Conservation (phyloP, 305 asterid genomes). For the Plantago rigida region DNA sequence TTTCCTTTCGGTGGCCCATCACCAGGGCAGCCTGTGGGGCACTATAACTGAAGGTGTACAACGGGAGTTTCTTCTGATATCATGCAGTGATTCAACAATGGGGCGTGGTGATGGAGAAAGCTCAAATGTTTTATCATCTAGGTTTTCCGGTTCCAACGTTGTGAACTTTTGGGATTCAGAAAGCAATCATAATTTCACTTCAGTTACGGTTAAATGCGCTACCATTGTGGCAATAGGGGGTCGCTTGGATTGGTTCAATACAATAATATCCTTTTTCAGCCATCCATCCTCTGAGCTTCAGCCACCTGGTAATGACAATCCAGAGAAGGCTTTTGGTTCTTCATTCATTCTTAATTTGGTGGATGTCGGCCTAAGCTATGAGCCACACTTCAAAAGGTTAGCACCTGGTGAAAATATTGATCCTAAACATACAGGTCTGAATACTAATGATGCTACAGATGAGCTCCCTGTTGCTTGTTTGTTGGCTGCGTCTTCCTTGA, state of each 20-base stretch:
- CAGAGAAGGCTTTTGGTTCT: constrained; percentile 43
- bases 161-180: constrained; percentile 59
- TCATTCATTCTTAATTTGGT: constrained; percentile 78
- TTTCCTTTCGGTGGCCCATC: constrained; percentile 65
- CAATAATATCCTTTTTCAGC: constrained; percentile 56
- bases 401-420: constrained; percentile 26
- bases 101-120: constrained; percentile 98
- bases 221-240: constrained; percentile 84
- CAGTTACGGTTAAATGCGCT: constrained; percentile 59
- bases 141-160: constrained; percentile 63
- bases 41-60: constrained; percentile 49
- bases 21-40: constrained; percentile 83
- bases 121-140: constrained; percentile 68
- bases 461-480: constrained; percentile 61
- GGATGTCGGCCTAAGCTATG: constrained; percentile 81
- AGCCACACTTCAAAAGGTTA: constrained; percentile 47
- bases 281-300: constrained; percentile 45
- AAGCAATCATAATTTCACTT: constrained; percentile 42
- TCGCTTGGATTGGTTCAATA: constrained; percentile 85
- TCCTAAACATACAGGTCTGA: constrained; percentile 29
- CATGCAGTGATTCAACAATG: constrained; percentile 59
- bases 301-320: constrained; percentile 36
- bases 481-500: constrained; percentile 81
- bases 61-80: constrained; percentile 68
- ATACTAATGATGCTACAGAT: constrained; percentile 30